Conservation (phyloP, 2,329 filamentous ascomycete species). For the Hymenoscyphus occultus region DNA sequence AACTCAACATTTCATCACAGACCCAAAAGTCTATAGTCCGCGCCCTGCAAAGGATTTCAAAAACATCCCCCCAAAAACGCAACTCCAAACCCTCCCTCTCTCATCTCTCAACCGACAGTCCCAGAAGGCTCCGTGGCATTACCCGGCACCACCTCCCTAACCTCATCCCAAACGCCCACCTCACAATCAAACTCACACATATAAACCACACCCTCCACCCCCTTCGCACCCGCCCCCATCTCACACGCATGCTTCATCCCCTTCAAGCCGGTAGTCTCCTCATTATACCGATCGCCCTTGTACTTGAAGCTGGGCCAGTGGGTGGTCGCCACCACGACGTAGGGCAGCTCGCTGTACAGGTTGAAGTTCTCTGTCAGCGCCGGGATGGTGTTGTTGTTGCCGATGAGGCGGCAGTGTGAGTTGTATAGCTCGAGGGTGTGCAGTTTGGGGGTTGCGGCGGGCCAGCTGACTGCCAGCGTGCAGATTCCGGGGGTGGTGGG, state of each 20-base stretch:
- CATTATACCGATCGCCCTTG: constrained; percentile 3
- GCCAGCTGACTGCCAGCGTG: constrained; percentile 9
- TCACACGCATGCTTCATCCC: not conserved
- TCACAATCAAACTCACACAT: constrained; percentile 7
- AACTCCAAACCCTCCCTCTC: no score
- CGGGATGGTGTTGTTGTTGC: not conserved
- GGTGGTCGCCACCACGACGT: constrained; percentile 6
- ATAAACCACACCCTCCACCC: not conserved
- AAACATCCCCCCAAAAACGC: not conserved
- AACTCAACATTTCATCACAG: no score
- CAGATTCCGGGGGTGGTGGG: not conserved
- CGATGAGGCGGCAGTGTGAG: constrained; percentile 9
- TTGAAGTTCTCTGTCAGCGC: not conserved
- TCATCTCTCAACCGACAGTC: not conserved
- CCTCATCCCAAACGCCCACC: not conserved
- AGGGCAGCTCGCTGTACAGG: not conserved
- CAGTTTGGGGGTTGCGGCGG: not conserved
- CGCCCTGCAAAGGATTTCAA: no score
- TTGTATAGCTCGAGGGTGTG: constrained; percentile 8
- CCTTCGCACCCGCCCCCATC: not conserved
- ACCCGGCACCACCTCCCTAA: not conserved
- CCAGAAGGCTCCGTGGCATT: not conserved
- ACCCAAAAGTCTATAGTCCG: no score
- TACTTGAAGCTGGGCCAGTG: constrained; percentile 1
- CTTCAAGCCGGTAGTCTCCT: not conserved